phyloP scores from a whole-genome alignment of 208 protist species.

The Leishmania aethiopica region DNA sequence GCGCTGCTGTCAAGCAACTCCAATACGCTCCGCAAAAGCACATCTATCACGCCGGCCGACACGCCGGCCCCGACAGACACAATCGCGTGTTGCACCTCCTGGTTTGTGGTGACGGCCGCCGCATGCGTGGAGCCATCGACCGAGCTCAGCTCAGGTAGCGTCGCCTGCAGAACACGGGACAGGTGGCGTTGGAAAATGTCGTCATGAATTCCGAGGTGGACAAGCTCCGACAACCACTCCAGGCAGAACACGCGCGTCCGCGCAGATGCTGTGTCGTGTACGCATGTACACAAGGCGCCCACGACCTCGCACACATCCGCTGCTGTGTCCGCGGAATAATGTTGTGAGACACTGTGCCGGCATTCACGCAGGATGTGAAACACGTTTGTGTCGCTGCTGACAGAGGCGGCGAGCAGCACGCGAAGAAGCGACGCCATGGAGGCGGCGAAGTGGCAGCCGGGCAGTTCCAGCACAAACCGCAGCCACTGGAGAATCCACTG shows the following conservation, averaged over 20 bases:
- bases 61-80: constrained; percentile 18
- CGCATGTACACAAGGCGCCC: constrained; percentile 13
- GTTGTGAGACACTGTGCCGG: constrained; percentile 19
- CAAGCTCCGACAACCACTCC: constrained; percentile 37
- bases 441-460: constrained; percentile 47
- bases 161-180: constrained; percentile 20
- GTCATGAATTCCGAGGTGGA: constrained; percentile 17
- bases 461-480: constrained; percentile 52
- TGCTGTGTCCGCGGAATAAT: constrained; percentile 15
- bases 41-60: constrained; percentile 11
- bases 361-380: constrained; percentile 29
- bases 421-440: constrained; percentile 47
- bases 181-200: constrained; percentile 24
- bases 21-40: constrained; percentile 20
- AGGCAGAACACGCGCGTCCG: constrained; percentile 34
- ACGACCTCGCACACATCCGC: constrained; percentile 26
- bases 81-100: constrained; percentile 28
- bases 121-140: constrained; percentile 22
- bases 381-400: constrained; percentile 27
- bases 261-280: constrained; percentile 19
- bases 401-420: constrained; percentile 46
- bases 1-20: constrained; percentile 25
- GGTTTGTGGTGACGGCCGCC: constrained; percentile 19
- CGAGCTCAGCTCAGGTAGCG: constrained; percentile 24
- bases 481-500: constrained; percentile 75